Evolutionary conservation across 129 eudicot species (phyloP), one percentile per base, ranked within the genome.

Genomic region (Flaveria linearis): DNA sequence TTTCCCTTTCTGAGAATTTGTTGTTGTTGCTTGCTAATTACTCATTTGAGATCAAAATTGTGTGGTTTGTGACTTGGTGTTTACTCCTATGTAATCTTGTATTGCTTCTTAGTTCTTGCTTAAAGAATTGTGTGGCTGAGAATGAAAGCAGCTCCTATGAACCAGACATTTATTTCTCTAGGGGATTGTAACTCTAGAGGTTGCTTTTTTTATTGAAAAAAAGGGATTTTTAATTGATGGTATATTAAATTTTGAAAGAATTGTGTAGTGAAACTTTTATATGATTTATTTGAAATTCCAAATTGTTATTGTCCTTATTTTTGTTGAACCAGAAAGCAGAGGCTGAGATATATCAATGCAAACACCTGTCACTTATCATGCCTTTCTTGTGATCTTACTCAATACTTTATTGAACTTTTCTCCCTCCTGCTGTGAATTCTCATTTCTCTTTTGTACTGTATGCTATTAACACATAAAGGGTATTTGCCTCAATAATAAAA

Each of bases 301-400:
- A 53, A 18, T 81, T 81, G 47, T 71, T 53, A 36, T 16, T 82
- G 53, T 43, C 74, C 52, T 43, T 64, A 82, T 77, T 43, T 52
- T 60, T 74, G 33, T 62, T 73, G 55, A 71, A 78, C 69, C 28
- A 73, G 68, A 80, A 73, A 73, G 53, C 33, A 39, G 58, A 69
- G 50, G 43, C 12, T 28, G 43, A 47, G 43, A 55, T 72, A 0
- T 52, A 72, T 51, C 15, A 53, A 36, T 42, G 41, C 46, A 49
- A n/a, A 53, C 75, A 63, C 76, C 63, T 75, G 86, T 73, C 79
- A 79, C 74, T 76, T 61, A 11, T 78, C 85, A 81, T 75, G 82
- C 30, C 62, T 72, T 78, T 83, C 91, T 70, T 81, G 91, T 84
- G 97, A 88, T 84, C 68, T 76, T 68, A 73, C 78, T 63, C 55